Evolutionary conservation across 805 yeast genomes (phyloP), one percentile per base, ranked within the genome.

Genomic region (Candida tibetensis): DNA sequence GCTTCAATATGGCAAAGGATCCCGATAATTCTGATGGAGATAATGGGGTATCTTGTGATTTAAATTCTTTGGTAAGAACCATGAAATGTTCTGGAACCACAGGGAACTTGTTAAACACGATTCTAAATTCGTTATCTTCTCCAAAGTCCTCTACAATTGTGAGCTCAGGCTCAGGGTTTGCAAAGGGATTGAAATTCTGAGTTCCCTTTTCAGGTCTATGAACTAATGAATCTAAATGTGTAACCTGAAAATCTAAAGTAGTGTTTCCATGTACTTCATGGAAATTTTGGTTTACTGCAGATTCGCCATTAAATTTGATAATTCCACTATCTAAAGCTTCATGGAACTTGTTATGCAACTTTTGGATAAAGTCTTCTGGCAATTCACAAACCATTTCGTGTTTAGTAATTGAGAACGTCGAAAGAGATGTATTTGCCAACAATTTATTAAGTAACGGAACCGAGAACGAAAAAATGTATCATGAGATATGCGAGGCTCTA

Each of bases 71-170:
- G 1, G 98, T 88, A 6, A 90, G 81, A 37, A 89, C 53, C 64
- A 93, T 66, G 39, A 86, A 74, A 58, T 91, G 99, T 51, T 81
- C 76, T 30, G 85, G 79, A 4, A 83, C 76, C 27, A 90, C 82
- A 7, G 97, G 95, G 60, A 76, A 93, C 60, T 91, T 93, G 70
- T 91, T 91, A 48, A 88, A 73, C 4, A 91, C 77, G 23, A 91
- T 60, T 46, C 79, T 70, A 38, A 66, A 66, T 33, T 66, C 71
- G 53, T 82, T 77, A 19, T 76, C 64, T 3, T 66, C 70, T 8
- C 77, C 76, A 41, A 74, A 71, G 32, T 71, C 71, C 7, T 72
- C 71, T 17, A 77, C 49, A 6, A 90, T 71, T 0, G 88, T 77
- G 30, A 90, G 64, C 42, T 78, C 82, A 4, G 85, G 85, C 48